Evolutionary conservation across 495 filamentous ascomycete species (phyloP), one percentile per base, ranked within the genome.

Genomic region (Collariella sp.): DNA sequence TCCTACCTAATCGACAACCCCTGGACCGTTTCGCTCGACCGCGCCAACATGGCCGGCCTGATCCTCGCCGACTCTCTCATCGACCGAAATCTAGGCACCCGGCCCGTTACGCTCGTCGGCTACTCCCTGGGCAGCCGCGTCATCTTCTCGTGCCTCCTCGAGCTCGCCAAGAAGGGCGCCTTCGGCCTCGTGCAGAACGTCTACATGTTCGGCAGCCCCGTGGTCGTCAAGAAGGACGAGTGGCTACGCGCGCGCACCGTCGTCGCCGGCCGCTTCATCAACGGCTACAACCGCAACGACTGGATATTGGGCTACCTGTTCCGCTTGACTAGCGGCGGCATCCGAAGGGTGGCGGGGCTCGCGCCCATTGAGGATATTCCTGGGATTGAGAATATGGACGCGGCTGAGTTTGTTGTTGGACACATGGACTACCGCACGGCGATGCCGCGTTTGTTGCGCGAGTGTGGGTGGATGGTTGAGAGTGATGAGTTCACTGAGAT

Each of bases 221-320:
- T 95, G 16, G 91, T 99, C 13, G 88, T 89, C 12, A 96, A 88
- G 65, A 86, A 83, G 53, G 93, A 97, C 54, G 94, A 99, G 53
- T 97, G 91, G 65, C 64, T 90, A 18, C 84, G 80, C 56, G 87
- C 84, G 9, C 80, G 87, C 36, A 80, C 83, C 29, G 87, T 95
- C 7, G 87, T 99, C 1, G 79, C 87, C 10, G 93, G 94, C 5
- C 78, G 91, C 34, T 96, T 96, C 59, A 84, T 99, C 45, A 99
- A 96, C 65, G 93, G 90, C 6, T 97, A 94, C 70, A 84, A 91
- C 40, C 85, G 79, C 18, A 95, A 91, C 62, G 93, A 99, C 68
- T 99, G 94, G 93, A 97, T 99, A 63, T 69, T 99, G 29, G 91
- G 93, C 5, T 99, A 99, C 62, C 79, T 99, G 6, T 99, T 99